A percentile compares a stretch with the other conserved stretches of the same genome.
phyloP scores from a whole-genome alignment of 2,329 filamentous ascomycete genomes.

The Camillea tinctor region DNA sequence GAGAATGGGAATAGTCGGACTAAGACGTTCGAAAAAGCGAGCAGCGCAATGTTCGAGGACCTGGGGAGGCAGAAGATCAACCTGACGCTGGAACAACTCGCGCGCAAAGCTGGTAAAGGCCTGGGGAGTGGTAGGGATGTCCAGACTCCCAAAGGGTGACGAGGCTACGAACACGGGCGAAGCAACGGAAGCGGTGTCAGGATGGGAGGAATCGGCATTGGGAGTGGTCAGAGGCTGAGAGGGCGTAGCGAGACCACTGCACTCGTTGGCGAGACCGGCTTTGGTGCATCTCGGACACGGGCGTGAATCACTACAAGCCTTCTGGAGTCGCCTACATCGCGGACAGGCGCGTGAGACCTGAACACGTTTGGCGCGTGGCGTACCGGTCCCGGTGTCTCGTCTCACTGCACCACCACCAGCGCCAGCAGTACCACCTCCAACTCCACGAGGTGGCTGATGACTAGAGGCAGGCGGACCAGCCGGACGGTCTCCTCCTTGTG shows the following conservation, averaged over 20 bases:
- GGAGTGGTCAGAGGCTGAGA: constrained; percentile 1
- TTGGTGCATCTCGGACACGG: constrained; percentile 43
- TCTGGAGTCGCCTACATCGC: constrained; percentile 42
- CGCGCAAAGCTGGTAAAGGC: constrained; percentile 23
- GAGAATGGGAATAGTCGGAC: constrained; percentile 44
- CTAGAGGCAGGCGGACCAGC: not conserved
- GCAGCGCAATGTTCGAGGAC: constrained; percentile 39
- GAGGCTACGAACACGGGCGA: constrained; percentile 2
- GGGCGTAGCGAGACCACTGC: constrained; percentile 18
- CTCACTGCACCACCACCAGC: not conserved
- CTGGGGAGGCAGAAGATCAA: constrained; percentile 32
- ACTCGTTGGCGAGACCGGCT: constrained; percentile 41
- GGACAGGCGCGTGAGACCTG: constrained; percentile 45
- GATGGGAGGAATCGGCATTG: constrained; percentile 2
- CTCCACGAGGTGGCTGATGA: not conserved
- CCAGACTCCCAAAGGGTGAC: constrained; percentile 14
- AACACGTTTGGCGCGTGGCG: constrained; percentile 32
- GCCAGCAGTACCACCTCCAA: not conserved
- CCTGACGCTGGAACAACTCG: constrained; percentile 30
- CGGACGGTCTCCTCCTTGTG: not conserved
- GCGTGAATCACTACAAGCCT: constrained; percentile 44
- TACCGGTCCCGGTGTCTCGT: not conserved
- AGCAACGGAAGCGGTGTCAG: constrained; percentile 4
- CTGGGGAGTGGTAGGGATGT: constrained; percentile 21
- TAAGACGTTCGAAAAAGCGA: constrained; percentile 40